Conservation (phyloP, 1,284 basidiomycete genomes). For the Malassezia pachydermatis region DNA sequence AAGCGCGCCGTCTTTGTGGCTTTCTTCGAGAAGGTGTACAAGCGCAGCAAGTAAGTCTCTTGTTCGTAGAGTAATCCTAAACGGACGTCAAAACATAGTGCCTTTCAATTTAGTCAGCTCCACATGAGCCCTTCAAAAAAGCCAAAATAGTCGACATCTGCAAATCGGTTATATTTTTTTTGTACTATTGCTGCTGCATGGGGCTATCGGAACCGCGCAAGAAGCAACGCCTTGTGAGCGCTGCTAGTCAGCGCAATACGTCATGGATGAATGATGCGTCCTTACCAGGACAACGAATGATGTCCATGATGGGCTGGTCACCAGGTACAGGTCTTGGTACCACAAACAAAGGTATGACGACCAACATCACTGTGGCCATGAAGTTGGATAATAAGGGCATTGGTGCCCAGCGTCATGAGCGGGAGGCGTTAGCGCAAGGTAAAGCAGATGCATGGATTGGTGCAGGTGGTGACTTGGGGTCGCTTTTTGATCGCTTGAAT, state of each 20-base stretch:
- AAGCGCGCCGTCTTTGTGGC: conserved; percentile 70
- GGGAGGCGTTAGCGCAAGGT: conserved; percentile 34
- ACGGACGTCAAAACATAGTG: neutral
- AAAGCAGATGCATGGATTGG: conserved; percentile 38
- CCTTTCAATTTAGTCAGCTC: no score
- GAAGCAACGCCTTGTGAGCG: conserved; percentile 43
- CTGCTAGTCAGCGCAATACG: conserved; percentile 32
- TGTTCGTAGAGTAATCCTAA: no score
- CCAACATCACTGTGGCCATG: conserved; percentile 36
- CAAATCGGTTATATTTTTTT: conserved; percentile 11
- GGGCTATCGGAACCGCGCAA: conserved; percentile 38
- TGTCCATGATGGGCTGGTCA: conserved; percentile 46
- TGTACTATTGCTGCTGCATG: conserved; percentile 20
- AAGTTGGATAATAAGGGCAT: conserved; percentile 48
- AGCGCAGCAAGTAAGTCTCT: conserved; percentile 52
- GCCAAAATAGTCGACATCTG: neutral
- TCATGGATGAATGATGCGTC: conserved; percentile 41
- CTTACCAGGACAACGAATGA: conserved; percentile 43
- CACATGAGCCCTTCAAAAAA: neutral
- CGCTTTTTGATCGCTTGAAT: conserved; percentile 44
- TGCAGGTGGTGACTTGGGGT: conserved; percentile 41
- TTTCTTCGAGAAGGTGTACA: conserved; percentile 84
- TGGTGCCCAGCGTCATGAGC: conserved; percentile 38
- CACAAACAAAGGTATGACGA: conserved; percentile 30
- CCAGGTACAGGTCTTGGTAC: conserved; percentile 39